These are phyloP conservation scores for Vicia villosa DNA, from an alignment of 306 rosid genomes.

Conservation along the genomic window DNA sequence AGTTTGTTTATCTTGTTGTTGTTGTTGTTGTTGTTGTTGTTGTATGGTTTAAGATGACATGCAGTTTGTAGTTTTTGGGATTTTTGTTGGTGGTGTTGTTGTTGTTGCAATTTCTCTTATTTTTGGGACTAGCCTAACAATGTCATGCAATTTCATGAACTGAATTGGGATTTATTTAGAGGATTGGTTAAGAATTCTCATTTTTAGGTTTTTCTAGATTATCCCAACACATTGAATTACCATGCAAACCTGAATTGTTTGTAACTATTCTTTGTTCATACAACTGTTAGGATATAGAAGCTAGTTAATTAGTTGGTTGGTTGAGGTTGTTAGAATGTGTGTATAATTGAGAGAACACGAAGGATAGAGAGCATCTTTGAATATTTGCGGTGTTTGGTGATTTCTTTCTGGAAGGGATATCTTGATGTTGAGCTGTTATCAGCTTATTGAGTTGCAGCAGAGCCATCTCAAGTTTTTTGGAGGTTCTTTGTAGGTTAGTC, in stretches of 20 bases:
- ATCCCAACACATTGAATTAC: background rate
- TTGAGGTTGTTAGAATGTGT: no score
- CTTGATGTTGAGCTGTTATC: background rate
- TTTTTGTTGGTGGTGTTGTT: background rate
- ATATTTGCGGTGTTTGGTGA: conserved; percentile 3
- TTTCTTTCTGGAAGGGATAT: conserved; percentile 5
- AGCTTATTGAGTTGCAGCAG: conserved; percentile 6
- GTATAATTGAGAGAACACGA: no score
- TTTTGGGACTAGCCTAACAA: background rate
- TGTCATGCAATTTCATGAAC: background rate
- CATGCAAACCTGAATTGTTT: background rate
- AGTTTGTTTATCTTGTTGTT: background rate
- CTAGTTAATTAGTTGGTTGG: no score
- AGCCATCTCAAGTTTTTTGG: no score
- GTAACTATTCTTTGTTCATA: no score
- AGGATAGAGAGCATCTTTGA: no score
- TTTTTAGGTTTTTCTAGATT: background rate
- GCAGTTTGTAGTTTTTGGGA: background rate
- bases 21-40: background rate
- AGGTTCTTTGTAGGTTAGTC: no score
- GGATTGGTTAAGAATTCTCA: background rate
- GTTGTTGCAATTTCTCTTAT: background rate
- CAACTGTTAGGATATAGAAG: no score
- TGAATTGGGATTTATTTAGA: background rate
- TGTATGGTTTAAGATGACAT: background rate